Evolutionary conservation across 768 basidiomycete species (phyloP).

Genomic region (Mycena haematopus): DNA sequence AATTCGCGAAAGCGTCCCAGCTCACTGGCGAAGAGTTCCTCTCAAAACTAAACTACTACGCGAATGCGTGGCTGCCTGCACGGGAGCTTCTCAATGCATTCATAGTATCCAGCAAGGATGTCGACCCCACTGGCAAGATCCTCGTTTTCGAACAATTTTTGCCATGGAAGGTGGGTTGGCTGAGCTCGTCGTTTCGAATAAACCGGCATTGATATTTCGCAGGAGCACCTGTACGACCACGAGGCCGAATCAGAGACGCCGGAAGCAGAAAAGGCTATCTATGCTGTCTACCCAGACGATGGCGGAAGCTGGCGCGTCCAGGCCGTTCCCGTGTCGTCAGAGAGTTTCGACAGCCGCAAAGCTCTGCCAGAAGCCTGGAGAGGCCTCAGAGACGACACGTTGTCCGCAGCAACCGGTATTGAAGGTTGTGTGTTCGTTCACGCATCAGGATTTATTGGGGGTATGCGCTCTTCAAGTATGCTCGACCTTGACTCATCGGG

Average conservation of each 20-base stretch:
- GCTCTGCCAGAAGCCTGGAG: conserved; percentile 94
- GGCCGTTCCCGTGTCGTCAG: conserved; percentile 82
- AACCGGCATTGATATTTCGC: not conserved
- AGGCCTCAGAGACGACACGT: conserved; percentile 84
- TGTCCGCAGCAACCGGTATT: conserved; percentile 77
- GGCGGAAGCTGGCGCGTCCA: conserved; percentile 87
- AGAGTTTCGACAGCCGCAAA: conserved; percentile 91
- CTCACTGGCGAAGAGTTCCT: conserved; percentile 89
- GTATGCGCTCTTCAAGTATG: conserved; percentile 45
- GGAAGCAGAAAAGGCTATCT: conserved; percentile 65
- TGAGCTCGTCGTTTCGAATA: not conserved
- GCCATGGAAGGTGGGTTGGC: conserved; percentile 80
- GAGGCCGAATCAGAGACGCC: conserved; percentile 64
- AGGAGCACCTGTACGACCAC: conserved; percentile 89
- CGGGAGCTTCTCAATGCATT: conserved; percentile 73
- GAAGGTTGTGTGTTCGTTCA: conserved; percentile 91
- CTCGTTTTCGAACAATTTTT: conserved; percentile 80
- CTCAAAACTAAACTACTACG: conserved; percentile 78
- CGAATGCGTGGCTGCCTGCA: conserved; percentile 92
- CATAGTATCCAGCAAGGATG: conserved; percentile 60
- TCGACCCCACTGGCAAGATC: conserved; percentile 79
- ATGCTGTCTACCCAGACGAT: conserved; percentile 92
- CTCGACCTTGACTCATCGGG: conserved; percentile 4
- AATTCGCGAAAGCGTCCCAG: conserved; percentile 79
- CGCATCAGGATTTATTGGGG: conserved; percentile 96